Evolutionary conservation across 2,329 filamentous ascomycete species (phyloP), one percentile per base, ranked within the genome.

Genomic region (Lachnellula hyalina): DNA sequence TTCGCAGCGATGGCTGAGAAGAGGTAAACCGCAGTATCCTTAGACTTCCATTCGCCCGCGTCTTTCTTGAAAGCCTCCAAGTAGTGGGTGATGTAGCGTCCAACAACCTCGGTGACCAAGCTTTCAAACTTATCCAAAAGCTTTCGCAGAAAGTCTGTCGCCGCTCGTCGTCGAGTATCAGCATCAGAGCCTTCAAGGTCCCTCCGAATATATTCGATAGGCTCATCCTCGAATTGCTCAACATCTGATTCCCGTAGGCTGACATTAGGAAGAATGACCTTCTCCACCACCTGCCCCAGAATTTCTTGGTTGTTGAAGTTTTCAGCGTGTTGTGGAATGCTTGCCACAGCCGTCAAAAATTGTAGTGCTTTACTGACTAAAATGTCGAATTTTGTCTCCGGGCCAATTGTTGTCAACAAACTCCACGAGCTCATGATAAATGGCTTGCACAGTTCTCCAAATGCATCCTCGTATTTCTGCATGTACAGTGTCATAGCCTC

Each of bases 21-120:
- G 15, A 99, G 83, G 68, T 97, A 97, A 55, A 96, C 87, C n/a
- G 94, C 94, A 0, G 93, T 97, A 68, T 99, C 94, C 75, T 99
- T 99, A 48, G 91, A 86, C 72, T 95, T 96, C 94, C 94, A 99
- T 70, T 96, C 91, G 17, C 80, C 74, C 42, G 77, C 77, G 58
- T 85, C 78, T 71, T 88, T 88, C 53, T 84, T 81, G 66, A 91
- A 91, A 52, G 87, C 80, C 36, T 76, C 73, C 28, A 99, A 79
- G 69, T 95, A 96, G 71, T 92, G 88, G 58, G 87, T 82, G 65
- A 95, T 89, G 74, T 97, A 96, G 63, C 83, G 85, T 59, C 86
- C 86, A 21, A 96, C 92, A n/a, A 96, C 89, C 51, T 79, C 81
- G 0, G 93, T 97, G 46, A 97, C 93, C 2, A 89, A 77, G 53